Percentiles rank a stretch among this genome's conserved stretches.
Conservation (phyloP, 805 yeast genomes). For the Barnettozyma sp. region DNA sequence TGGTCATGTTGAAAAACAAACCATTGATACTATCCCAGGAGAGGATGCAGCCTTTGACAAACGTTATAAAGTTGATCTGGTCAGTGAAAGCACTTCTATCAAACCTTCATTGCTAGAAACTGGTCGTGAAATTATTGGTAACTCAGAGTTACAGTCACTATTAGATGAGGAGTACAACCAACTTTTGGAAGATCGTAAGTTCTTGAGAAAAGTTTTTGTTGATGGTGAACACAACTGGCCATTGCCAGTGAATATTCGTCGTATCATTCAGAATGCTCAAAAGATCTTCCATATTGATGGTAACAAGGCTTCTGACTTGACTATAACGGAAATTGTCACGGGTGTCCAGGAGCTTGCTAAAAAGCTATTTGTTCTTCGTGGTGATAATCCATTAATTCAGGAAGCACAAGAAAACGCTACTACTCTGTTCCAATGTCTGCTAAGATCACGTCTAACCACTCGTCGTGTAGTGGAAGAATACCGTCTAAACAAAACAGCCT, state of each 20-base stretch:
- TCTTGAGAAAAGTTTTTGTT: conserved; percentile 77
- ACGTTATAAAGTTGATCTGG: conserved; percentile 80
- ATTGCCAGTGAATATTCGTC: conserved; percentile 92
- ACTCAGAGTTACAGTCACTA: conserved; percentile 69
- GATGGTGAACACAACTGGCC: conserved; percentile 98
- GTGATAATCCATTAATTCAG: conserved; percentile 58
- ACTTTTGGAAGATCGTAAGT: conserved; percentile 65
- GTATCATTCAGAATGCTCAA: conserved; percentile 94
- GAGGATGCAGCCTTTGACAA: conserved; percentile 76
- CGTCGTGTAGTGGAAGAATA: conserved; percentile 91
- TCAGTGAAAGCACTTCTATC: conserved; percentile 58
- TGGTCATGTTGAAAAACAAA: conserved; percentile 93
- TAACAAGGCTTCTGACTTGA: conserved; percentile 82
- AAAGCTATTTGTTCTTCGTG: conserved; percentile 73
- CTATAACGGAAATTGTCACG: conserved; percentile 69
- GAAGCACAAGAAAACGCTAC: conserved; percentile 95
- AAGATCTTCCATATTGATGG: conserved; percentile 94
- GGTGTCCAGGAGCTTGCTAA: conserved; percentile 65
- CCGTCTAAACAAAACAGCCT: conserved; percentile 75
- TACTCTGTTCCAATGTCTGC: conserved; percentile 78
- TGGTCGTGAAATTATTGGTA: conserved; percentile 87
- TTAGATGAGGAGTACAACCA: conserved; percentile 84
- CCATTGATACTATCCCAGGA: conserved; percentile 93
- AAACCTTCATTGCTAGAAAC: conserved; percentile 75
- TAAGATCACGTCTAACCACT: conserved; percentile 86